Conservation (phyloP, 805 yeast genomes). For the Lipomyces lipofer region DNA sequence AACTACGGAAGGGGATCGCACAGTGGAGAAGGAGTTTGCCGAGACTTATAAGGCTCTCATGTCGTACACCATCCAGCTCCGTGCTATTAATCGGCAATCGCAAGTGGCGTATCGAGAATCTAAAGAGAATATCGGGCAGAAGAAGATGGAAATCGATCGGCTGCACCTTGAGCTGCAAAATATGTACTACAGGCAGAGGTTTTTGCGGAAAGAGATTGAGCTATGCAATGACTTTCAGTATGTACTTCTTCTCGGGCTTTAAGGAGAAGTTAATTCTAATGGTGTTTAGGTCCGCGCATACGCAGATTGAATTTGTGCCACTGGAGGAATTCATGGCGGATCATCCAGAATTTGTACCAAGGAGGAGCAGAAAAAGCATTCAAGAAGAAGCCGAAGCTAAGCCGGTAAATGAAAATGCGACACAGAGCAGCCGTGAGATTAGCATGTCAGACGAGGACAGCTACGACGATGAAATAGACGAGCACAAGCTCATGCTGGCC, state of each 20-base stretch:
- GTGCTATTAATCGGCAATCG: slow-evolving; percentile 10
- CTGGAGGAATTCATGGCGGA: slow-evolving; percentile 18
- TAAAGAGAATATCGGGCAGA: not conserved
- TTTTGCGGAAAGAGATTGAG: slow-evolving; percentile 21
- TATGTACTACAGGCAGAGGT: slow-evolving; percentile 21
- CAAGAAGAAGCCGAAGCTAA: not conserved
- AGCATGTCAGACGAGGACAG: not conserved
- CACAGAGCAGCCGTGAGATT: too few species aligned
- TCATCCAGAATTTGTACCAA: slow-evolving; percentile 17
- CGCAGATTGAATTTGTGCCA: slow-evolving; percentile 23
- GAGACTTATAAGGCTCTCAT: slow-evolving; percentile 5
- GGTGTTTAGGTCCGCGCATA: slow-evolving; percentile 16
- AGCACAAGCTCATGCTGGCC: slow-evolving; percentile 20
- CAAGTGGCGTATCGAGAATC: slow-evolving; percentile 3
- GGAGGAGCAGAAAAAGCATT: not conserved
- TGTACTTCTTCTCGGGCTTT: not conserved
- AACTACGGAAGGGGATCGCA: not conserved
- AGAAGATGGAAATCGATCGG: slow-evolving; percentile 16
- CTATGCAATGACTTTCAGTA: slow-evolving; percentile 24
- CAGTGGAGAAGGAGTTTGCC: slow-evolving; percentile 12
- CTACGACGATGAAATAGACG: not conserved
- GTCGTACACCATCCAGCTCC: not conserved
- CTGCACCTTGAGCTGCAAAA: slow-evolving; percentile 27
- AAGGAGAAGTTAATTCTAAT: not conserved
- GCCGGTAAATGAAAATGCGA: too few species aligned